phyloP scores from a whole-genome alignment of 305 asterid species.

The Vinca major region DNA sequence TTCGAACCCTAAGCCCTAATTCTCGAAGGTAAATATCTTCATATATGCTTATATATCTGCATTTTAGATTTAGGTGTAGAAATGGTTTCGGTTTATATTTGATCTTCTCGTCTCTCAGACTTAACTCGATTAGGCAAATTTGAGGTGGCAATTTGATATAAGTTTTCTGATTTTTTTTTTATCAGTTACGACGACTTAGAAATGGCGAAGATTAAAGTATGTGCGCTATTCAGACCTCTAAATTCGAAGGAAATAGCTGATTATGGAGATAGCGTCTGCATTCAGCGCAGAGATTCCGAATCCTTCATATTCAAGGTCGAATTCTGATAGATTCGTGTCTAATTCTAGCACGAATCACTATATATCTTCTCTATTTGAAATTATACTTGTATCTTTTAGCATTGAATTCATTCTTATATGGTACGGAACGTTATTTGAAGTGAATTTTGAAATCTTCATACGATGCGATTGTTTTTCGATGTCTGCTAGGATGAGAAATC shows the following conservation, averaged over 20 bases:
- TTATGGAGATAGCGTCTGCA: slow-evolving; percentile 47
- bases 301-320: slow-evolving; percentile 60
- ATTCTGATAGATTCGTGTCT: not conserved
- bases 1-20: not conserved
- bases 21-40: not conserved
- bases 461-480: slow-evolving; percentile 13
- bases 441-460: not conserved
- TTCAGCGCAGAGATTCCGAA: slow-evolving; percentile 44
- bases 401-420: not conserved
- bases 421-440: not conserved
- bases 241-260: slow-evolving; percentile 58
- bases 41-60: not conserved
- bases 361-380: not conserved
- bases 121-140: not conserved
- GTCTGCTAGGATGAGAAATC: slow-evolving; percentile 63
- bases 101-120: not conserved
- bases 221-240: slow-evolving; percentile 74
- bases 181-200: no score
- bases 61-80: not conserved
- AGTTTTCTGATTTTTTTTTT: no score
- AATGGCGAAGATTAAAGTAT: slow-evolving; percentile 65
- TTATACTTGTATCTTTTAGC: not conserved
- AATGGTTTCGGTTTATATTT: not conserved
- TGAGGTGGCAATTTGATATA: not conserved
- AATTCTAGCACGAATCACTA: not conserved